Evolutionary conservation across 371 early-diverging fungal genomes (phyloP), one percentile per base, ranked within the genome.

Genomic region (Mortierella sp.): DNA sequence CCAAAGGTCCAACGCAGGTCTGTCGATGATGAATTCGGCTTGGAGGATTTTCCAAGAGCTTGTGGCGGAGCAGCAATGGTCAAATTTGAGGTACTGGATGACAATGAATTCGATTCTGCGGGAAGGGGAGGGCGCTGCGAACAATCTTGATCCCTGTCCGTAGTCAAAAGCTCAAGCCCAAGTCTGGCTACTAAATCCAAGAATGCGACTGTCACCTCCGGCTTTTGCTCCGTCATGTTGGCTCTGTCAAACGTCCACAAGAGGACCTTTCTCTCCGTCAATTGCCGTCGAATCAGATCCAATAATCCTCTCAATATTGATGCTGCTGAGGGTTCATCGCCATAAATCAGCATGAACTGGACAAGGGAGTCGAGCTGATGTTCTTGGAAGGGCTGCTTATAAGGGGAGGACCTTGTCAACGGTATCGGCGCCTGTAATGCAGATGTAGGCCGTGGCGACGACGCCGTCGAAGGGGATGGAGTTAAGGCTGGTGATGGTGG

Each of bases 141-240:
- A n/a, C n/a, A n/a, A n/a, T 31, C 6, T 37, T 55, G 61, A 8
- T 39, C 37, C 50, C 7, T 26, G 15, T 31, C 12, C 42, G 1
- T 4, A 23, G 3, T 48, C 17, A 63, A 51, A 3, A 54, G 23
- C 34, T 75, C 69, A n/a, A 75, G 31, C 0, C 69, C 76, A 0
- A 75, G 64, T 27, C 44, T 27, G 2, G 69, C 76, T 21, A 68
- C 1, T 56, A 75, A 44, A 26, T 75, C 76, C 50, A 75, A 24
- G 34, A 68, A 64, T 2, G 76, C 76, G 0, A 60, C 51, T 2
- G 76, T 64, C 14, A 55, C 64, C n/a, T 68, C 76, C 37, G 60
- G 60, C 24, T 60, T 68, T 27, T 75, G 76, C n/a, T 75, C 76
- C 21, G 76, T 75, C 39, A 75, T 31, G 51, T 75, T 75, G 31